phyloP scores from a whole-genome alignment of 805 yeast genomes.

The Nakazawaea peltata region DNA sequence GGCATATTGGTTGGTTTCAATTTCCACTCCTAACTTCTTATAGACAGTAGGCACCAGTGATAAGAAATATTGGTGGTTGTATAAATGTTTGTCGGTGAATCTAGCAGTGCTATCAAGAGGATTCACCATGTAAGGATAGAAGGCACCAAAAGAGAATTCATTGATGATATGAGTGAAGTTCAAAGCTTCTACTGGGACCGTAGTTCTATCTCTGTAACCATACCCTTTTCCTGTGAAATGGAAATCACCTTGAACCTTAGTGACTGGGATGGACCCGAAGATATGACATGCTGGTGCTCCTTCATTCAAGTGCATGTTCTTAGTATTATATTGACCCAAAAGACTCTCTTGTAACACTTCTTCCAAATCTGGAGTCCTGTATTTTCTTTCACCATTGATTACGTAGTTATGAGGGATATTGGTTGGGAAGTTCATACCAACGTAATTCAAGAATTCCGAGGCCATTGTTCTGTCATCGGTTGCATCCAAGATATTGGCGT shows the following conservation, averaged over 20 bases:
- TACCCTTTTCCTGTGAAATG: constrained; percentile 74
- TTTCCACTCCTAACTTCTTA: constrained; percentile 56
- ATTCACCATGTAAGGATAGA: constrained; percentile 77
- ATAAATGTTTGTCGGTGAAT: constrained; percentile 37
- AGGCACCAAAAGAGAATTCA: constrained; percentile 87
- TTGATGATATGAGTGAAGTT: constrained; percentile 80
- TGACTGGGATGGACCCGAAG: constrained; percentile 76
- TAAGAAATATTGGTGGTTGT: constrained; percentile 56
- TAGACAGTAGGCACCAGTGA: constrained; percentile 81
- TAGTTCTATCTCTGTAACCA: constrained; percentile 47
- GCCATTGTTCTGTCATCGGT: constrained; percentile 78
- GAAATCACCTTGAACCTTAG: constrained; percentile 78
- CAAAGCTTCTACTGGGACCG: constrained; percentile 39
- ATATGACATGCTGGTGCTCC: constrained; percentile 81
- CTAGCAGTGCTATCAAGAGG: constrained; percentile 79
- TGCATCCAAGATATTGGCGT: constrained; percentile 68
- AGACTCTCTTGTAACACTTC: constrained; percentile 58
- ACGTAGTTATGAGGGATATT: constrained; percentile 38
- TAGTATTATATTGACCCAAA: constrained; percentile 50
- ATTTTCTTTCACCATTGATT: constrained; percentile 37
- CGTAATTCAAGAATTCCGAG: constrained; percentile 62
- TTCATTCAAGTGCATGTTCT: constrained; percentile 34
- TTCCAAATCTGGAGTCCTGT: constrained; percentile 56
- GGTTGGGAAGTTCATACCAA: constrained; percentile 48
- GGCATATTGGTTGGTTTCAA: constrained; percentile 85